Conservation (phyloP, 768 basidiomycete genomes). For the Lepiota venenata region DNA sequence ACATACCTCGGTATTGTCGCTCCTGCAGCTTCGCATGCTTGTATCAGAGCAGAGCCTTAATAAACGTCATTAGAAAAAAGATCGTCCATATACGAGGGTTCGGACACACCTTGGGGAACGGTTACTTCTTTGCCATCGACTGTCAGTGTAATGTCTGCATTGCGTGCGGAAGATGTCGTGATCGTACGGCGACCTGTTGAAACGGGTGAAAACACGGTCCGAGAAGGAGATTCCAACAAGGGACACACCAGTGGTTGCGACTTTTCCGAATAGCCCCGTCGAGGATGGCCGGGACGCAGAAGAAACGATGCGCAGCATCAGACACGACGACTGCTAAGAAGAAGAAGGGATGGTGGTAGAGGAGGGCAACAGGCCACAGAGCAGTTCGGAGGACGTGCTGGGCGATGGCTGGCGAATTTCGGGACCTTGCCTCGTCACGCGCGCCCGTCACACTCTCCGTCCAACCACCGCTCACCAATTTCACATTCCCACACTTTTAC, state of each 20-base stretch:
- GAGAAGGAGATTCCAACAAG: background rate
- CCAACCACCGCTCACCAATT: slow-evolving; percentile 42
- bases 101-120: slow-evolving; percentile 82
- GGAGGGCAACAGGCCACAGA: slow-evolving; percentile 31
- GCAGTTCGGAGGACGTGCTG: slow-evolving; percentile 14
- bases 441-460: slow-evolving; percentile 20
- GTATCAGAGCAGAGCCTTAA: slow-evolving; percentile 89
- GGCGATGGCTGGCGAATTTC: slow-evolving; percentile 23
- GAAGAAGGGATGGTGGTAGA: slow-evolving; percentile 20
- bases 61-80: slow-evolving; percentile 7
- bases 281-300: slow-evolving; percentile 56
- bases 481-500: slow-evolving; percentile 35
- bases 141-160: slow-evolving; percentile 85
- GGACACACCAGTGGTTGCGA: slow-evolving; percentile 28
- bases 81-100: background rate
- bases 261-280: slow-evolving; percentile 69
- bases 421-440: slow-evolving; percentile 35
- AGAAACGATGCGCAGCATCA: slow-evolving; percentile 70
- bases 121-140: slow-evolving; percentile 98
- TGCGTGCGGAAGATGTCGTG: slow-evolving; percentile 60
- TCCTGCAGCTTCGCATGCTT: slow-evolving; percentile 91
- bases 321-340: slow-evolving; percentile 18
- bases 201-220: slow-evolving; percentile 5
- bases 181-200: slow-evolving; percentile 55
- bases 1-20: slow-evolving; percentile 73